Evolutionary conservation across 441 rosid species (phyloP).

Genomic region (Dalechampia spathulata): DNA sequence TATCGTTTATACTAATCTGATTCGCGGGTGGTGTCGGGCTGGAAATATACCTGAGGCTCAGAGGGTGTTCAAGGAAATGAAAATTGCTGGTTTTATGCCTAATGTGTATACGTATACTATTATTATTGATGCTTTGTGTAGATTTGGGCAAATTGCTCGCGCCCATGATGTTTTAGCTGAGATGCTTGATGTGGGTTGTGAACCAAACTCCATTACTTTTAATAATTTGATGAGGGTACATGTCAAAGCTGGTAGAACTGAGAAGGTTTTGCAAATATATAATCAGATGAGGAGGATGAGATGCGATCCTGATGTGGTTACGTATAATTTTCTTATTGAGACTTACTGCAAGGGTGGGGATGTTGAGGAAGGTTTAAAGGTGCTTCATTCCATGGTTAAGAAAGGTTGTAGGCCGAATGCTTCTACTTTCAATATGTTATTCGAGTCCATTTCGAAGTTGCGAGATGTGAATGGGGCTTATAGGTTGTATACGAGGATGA

Average conservation of each 20-base stretch:
- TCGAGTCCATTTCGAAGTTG: slow-evolving; percentile 57
- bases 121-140: slow-evolving; percentile 77
- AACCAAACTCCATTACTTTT: slow-evolving; percentile 72
- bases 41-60: slow-evolving; percentile 63
- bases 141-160: slow-evolving; percentile 70
- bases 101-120: slow-evolving; percentile 83
- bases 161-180: slow-evolving; percentile 85
- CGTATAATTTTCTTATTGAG: slow-evolving; percentile 68
- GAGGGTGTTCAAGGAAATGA: slow-evolving; percentile 74
- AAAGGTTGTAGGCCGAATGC: slow-evolving; percentile 58
- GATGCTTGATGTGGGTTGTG: slow-evolving; percentile 61
- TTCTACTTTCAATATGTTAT: slow-evolving; percentile 62
- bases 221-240: slow-evolving; percentile 84
- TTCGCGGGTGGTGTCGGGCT: slow-evolving; percentile 85
- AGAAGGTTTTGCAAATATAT: slow-evolving; percentile 85
- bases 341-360: slow-evolving; percentile 65
- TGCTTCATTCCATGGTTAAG: slow-evolving; percentile 53
- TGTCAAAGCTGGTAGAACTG: slow-evolving; percentile 74
- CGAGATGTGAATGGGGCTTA: slow-evolving; percentile 77
- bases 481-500: slow-evolving; percentile 64
- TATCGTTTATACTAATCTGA: slow-evolving; percentile 62
- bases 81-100: slow-evolving; percentile 56
- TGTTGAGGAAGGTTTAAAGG: slow-evolving; percentile 59
- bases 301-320: slow-evolving; percentile 52
- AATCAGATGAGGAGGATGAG: slow-evolving; percentile 83